Percentiles rank a stretch among this genome's conserved stretches.
These are phyloP conservation scores for Nidularia pulvinata DNA, from an alignment of 768 basidiomycete genomes.

Conservation along the genomic window DNA sequence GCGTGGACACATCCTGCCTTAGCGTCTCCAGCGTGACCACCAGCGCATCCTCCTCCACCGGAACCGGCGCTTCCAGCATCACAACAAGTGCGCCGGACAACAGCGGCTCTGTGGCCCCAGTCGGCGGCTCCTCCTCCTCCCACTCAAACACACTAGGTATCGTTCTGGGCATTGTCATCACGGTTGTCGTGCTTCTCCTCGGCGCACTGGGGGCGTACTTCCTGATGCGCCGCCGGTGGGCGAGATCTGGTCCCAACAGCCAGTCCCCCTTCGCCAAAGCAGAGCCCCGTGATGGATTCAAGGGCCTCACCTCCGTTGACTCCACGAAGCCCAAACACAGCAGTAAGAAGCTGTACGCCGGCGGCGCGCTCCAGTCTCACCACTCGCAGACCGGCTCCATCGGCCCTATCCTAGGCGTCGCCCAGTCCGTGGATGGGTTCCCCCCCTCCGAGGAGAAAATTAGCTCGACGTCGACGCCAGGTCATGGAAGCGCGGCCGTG, in stretches of 20 bases:
- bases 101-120: conserved; percentile 6
- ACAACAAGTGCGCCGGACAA: conserved; percentile 11
- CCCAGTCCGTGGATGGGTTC: background rate
- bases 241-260: conserved; percentile 4
- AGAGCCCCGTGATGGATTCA: conserved; percentile 14
- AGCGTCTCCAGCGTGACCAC: background rate
- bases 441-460: background rate
- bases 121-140: conserved; percentile 17
- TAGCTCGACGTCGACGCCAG: background rate
- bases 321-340: conserved; percentile 10
- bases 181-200: conserved; percentile 35
- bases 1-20: conserved; percentile 31
- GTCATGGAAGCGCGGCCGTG: conserved; percentile 2
- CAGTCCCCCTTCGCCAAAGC: conserved; percentile 1
- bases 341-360: conserved; percentile 1
- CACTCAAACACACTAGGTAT: conserved; percentile 30
- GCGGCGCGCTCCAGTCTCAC: conserved; percentile 6
- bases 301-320: conserved; percentile 27
- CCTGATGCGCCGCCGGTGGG: conserved; percentile 20
- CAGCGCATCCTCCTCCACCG: conserved; percentile 7
- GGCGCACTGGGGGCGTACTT: conserved; percentile 27
- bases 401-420: conserved; percentile 12
- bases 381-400: conserved; percentile 12
- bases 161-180: conserved; percentile 55
- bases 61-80: conserved; percentile 5